Evolutionary conservation across 75 land plant genomes (phyloP).

Genomic region (Selaginella tamariscina): DNA sequence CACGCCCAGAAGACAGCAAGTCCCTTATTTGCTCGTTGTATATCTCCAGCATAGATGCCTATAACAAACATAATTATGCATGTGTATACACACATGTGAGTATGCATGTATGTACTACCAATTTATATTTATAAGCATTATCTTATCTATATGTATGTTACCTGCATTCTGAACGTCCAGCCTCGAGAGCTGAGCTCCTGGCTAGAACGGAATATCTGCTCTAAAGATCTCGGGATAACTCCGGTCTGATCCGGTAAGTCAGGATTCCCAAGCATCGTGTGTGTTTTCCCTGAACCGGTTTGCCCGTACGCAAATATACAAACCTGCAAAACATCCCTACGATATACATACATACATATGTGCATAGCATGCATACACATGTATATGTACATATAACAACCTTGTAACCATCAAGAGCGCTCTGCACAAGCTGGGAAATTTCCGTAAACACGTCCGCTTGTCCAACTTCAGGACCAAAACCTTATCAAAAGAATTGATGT

Average conservation of each 20-base stretch:
- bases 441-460: constrained; percentile 3
- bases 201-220: constrained; percentile 6
- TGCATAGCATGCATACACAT: neutral
- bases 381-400: neutral
- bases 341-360: neutral
- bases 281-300: constrained; percentile 12
- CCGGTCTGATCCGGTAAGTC: neutral
- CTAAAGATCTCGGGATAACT: constrained; percentile 9
- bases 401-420: constrained; percentile 12
- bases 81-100: too few relatives aligned
- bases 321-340: constrained; percentile 9
- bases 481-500: constrained; percentile 4
- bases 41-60: constrained; percentile 13
- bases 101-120: too few relatives aligned
- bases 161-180: neutral
- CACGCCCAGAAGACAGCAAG: neutral
- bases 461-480: constrained; percentile 11
- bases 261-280: constrained; percentile 7
- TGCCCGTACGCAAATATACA: constrained; percentile 5
- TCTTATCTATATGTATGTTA: neutral
- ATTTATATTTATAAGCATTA: too few relatives aligned
- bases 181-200: constrained; percentile 5
- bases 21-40: constrained; percentile 13
- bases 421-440: constrained; percentile 5
- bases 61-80: neutral